Percentiles rank a stretch among this genome's conserved stretches.
Evolutionary conservation across 164 flowering plant genomes (phyloP).

Genomic region (Euptelea pleiosperma): DNA sequence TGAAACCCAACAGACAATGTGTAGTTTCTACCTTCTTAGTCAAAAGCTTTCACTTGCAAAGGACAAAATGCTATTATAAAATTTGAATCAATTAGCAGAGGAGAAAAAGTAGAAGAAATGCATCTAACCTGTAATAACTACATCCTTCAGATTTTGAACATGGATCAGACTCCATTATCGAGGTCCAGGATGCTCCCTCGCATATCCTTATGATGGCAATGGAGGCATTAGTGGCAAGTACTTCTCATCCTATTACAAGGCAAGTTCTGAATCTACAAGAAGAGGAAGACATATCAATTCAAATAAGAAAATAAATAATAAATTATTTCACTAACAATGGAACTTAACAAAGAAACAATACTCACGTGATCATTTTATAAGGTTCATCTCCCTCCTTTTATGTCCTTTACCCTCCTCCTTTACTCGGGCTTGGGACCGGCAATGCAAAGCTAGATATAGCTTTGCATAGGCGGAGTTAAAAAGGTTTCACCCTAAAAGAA

Average conservation of each 20-base stretch:
- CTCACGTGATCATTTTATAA: no score
- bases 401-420: no score
- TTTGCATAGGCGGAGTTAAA: no score
- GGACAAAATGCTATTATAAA: neutral
- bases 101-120: slow-evolving; percentile 3
- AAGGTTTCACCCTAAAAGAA: no score
- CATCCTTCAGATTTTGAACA: slow-evolving; percentile 87
- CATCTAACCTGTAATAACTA: slow-evolving; percentile 70
- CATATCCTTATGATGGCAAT: slow-evolving; percentile 86
- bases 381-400: no score
- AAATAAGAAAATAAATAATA: no score
- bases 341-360: no score
- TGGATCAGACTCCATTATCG: slow-evolving; percentile 91
- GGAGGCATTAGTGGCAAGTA: slow-evolving; percentile 90
- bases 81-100: neutral
- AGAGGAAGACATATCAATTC: no score
- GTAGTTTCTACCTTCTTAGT: neutral
- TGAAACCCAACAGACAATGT: neutral
- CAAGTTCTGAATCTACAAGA: no score
- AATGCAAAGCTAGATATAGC: no score
- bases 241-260: slow-evolving; percentile 65
- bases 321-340: no score
- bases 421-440: no score
- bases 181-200: slow-evolving; percentile 86
- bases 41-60: neutral